These are phyloP conservation scores for Herpetospermum pedunculosum DNA, from an alignment of 306 rosid genomes.

Conservation along the genomic window DNA sequence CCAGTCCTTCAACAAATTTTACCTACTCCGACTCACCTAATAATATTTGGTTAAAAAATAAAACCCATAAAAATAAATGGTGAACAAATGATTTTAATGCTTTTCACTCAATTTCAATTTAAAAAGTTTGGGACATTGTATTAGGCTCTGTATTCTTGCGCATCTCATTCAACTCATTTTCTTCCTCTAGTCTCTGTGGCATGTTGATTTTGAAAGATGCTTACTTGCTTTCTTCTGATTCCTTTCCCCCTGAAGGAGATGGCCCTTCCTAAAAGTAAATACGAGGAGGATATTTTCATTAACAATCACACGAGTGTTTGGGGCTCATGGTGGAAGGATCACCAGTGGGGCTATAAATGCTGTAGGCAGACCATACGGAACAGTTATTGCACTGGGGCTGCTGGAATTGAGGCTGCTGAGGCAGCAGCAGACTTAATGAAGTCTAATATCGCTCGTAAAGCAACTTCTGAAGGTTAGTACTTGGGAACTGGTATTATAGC, in stretches of 20 bases:
- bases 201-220: too few relatives aligned
- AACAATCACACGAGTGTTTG: slow-evolving; percentile 50
- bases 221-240: neutral
- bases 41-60: too few relatives aligned
- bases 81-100: too few relatives aligned
- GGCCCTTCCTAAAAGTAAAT: slow-evolving; percentile 37
- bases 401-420: slow-evolving; percentile 51
- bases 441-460: slow-evolving; percentile 53
- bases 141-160: neutral
- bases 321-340: slow-evolving; percentile 76
- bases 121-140: neutral
- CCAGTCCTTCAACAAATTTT: neutral
- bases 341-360: slow-evolving; percentile 66
- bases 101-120: neutral
- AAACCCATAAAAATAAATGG: too few relatives aligned
- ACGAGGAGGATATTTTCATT: slow-evolving; percentile 39
- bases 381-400: slow-evolving; percentile 51
- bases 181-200: too few relatives aligned
- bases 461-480: slow-evolving; percentile 34
- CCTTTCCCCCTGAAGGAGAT: slow-evolving; percentile 23
- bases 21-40: neutral
- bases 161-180: neutral
- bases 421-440: slow-evolving; percentile 40
- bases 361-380: slow-evolving; percentile 42
- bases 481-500: neutral